Conservation (phyloP, 257 asterid genomes). For the Knoxia roxburghii region DNA sequence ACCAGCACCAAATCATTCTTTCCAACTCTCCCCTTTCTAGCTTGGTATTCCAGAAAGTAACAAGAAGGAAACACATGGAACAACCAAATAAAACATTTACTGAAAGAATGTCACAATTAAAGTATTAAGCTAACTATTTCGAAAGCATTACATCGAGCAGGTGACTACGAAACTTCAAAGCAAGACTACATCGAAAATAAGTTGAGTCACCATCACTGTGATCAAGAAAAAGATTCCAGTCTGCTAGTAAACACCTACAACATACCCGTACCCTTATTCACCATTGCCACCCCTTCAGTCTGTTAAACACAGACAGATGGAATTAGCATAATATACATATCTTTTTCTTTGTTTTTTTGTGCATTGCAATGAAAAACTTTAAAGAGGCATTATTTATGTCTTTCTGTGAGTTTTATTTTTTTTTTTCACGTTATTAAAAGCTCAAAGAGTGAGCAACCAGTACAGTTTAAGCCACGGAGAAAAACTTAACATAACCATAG, state of each 20-base stretch:
- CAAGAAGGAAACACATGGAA: background rate
- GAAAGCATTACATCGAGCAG: background rate
- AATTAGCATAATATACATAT: no score
- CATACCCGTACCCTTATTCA: no score
- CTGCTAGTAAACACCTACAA: no score
- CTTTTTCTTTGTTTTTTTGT: no score
- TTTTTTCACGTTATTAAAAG: background rate
- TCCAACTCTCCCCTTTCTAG: background rate
- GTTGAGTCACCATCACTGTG: no score
- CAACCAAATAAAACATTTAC: background rate
- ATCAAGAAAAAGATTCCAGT: no score
- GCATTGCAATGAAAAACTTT: no score
- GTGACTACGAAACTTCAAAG: background rate
- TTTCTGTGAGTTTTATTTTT: no score
- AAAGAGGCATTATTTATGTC: no score
- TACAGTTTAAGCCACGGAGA: background rate
- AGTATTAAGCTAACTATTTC: background rate
- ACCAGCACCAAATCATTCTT: no score
- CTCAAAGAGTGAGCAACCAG: background rate
- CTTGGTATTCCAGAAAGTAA: background rate
- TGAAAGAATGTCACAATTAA: background rate
- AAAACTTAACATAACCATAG: background rate
- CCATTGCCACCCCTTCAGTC: no score
- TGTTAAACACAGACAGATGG: no score
- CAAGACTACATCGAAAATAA: background rate